Base-by-base conservation (phyloP, 495 filamentous ascomycete genomes). In the Penicillium atrosanguineum region DNA sequence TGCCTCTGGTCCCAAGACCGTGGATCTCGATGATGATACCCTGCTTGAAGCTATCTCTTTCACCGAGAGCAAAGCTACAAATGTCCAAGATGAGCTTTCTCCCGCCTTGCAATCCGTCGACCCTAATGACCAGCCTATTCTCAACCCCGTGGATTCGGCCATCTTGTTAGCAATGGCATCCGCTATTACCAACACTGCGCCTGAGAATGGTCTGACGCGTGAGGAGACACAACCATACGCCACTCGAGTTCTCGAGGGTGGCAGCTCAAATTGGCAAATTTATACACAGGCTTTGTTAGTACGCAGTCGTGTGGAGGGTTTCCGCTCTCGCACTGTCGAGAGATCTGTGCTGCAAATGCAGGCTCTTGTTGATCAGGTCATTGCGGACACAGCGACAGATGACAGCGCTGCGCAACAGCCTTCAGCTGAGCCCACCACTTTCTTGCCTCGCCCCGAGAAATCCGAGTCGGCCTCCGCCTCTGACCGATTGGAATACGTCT, bases 191-290 rank as follows among this genome's bases (percentile, higher is more conserved):
- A 96, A 97, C 61, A 90, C 87, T 0, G 84, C 86, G 0, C 93
- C 94, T 0, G 76, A 84, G 6, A 85, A 97, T 65, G 87, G 88
- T 1, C 77, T 97, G 25, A 97, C 91, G 0, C 80, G 91, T 19
- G 95, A 99, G 65, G 90, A 96, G 68, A 92, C 96, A 34, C 70
- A 91, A 15, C 94, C 94, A 0, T 97, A 91, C 67, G 95, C 92
- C 6, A 86, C 85, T 19, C 83, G 94, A 16, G 95, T 97, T 0
- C 79, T 99, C 18, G 79, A 87, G 15, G 91, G 94, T 48, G 90
- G 91, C 44, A 87, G 88, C 57, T 91, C 90, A 3, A 97, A 97
- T 69, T 99, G 94, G 94, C 95, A 97, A 69, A 86, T 96, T 19
- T 97, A 99, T 65, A 97, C 94, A 0, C 90, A 97, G 62, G 94